Evolutionary conservation across 164 flowering plant genomes (phyloP).

Genomic region (Magnolia kwangsiensis): DNA sequence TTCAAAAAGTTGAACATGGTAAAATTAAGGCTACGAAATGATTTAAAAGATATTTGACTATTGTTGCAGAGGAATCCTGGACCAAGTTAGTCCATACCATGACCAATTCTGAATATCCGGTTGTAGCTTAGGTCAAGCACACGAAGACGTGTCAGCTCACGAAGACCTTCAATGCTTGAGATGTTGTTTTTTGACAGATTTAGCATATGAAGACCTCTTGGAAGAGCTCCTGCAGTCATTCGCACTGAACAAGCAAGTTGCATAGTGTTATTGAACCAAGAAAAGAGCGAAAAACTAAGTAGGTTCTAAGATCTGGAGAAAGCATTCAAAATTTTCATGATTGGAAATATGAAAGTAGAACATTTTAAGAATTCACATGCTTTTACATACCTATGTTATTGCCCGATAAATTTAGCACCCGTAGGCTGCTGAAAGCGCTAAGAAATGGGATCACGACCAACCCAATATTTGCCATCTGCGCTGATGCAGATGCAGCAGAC

Average conservation of each 20-base stretch:
- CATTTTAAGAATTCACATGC: not conserved
- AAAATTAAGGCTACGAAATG: not conserved
- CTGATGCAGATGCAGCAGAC: constrained; percentile 58
- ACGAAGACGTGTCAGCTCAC: constrained; percentile 86
- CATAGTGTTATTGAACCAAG: constrained; percentile 2
- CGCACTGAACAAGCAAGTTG: constrained; percentile 44
- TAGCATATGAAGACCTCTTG: constrained; percentile 84
- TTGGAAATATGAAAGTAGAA: not conserved
- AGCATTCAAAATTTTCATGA: not conserved
- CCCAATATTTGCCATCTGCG: constrained; percentile 86
- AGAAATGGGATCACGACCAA: constrained; percentile 79
- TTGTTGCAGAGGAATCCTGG: not conserved
- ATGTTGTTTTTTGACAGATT: constrained; percentile 82
- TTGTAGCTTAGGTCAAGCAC: constrained; percentile 91
- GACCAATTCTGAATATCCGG: constrained; percentile 74
- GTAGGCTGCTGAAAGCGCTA: constrained; percentile 67
- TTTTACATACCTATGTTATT: constrained; percentile 61
- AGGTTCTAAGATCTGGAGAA: not conserved
- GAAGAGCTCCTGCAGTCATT: constrained; percentile 91
- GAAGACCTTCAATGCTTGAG: constrained; percentile 83
- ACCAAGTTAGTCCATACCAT: constrained; percentile 45
- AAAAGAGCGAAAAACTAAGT: not conserved
- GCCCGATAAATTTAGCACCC: constrained; percentile 79
- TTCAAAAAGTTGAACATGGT: not conserved
- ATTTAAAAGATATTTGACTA: not conserved